Evolutionary conservation across 2,329 filamentous ascomycete species (phyloP), one percentile per base, ranked within the genome.

Genomic region (Phialophora tarda): DNA sequence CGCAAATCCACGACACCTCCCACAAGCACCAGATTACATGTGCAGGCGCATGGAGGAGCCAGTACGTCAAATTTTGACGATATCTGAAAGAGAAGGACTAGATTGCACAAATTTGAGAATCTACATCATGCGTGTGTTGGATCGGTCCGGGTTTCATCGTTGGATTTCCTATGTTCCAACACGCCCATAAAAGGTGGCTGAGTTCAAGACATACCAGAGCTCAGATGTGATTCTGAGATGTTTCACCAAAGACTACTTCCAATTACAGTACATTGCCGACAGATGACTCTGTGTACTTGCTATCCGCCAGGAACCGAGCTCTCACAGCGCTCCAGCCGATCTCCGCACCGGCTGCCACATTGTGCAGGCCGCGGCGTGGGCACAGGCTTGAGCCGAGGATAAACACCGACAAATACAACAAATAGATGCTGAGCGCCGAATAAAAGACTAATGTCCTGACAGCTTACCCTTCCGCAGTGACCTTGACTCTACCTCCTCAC

Each of bases 381-480:
- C 30, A 17, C 28, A 38, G 50, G 32, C 26, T 56, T 62, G 34
- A 62, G 51, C 60, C 60, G 60, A 62, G 60, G 60, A 10, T 56
- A 56, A 21, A 34, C 32, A 28, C 26, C 28, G 53, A 56, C 26
- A 30, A n/a, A 34, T 32, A 10, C 26, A 32, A 34, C 24, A 38
- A 47, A 57, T 30, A 23, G 55, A 51, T 34, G 7, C 44, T 28
- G 24, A 32, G 23, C 11, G 26, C 14, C 44, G 38, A 32, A 38
- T 23, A 24, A 32, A 55, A n/a, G 10, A 34, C 12, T 55, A 8
- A 30, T 23, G 14, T 21, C 6, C 26, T 34, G n/a, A 34, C 28
- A 55, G 53, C n/a, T 21, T 17, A 14, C 26, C 21, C n/a, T 23
- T 44, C 17, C 6, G 3, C 47, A 17, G 30, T n/a, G 17, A n/a